Conservation (phyloP, 2,329 filamentous ascomycete genomes). For the Fusarium citri region DNA sequence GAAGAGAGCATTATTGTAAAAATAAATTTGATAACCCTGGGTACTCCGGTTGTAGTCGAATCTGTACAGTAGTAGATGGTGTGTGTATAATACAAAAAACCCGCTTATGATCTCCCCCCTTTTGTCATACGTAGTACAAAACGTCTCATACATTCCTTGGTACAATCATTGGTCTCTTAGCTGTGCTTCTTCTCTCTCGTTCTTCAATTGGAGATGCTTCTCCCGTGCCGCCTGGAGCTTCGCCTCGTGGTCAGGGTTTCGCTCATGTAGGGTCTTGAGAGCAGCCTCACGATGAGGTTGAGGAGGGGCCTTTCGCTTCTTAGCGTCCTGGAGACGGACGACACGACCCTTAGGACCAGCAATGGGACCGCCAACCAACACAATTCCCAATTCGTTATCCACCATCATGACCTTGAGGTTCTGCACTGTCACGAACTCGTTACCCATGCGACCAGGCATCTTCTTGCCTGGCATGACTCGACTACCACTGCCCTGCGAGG, state of each 20-base stretch:
- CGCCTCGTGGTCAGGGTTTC: conserved; percentile 60
- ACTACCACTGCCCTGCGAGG: conserved; percentile 90
- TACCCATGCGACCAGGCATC: conserved; percentile 97
- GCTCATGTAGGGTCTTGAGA: conserved; percentile 57
- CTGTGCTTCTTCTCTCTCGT: conserved; percentile 53
- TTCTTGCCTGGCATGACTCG: conserved; percentile 95
- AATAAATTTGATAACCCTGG: conserved; percentile 38
- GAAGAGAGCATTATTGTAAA: conserved; percentile 12
- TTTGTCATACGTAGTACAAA: conserved; percentile 40
- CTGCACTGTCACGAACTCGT: conserved; percentile 87
- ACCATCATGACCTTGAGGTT: conserved; percentile 91
- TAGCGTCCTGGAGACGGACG: conserved; percentile 88
- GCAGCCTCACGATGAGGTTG: conserved; percentile 62
- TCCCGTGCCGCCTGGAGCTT: conserved; percentile 62
- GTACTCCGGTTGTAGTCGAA: conserved; percentile 46
- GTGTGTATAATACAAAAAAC: conserved; percentile 56
- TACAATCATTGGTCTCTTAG: conserved; percentile 35
- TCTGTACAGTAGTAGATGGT: conserved; percentile 49
- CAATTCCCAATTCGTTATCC: conserved; percentile 85
- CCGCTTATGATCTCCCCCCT: conserved; percentile 47
- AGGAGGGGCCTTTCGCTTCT: conserved; percentile 79
- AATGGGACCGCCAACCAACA: conserved; percentile 88
- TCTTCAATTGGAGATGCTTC: conserved; percentile 66
- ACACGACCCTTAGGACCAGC: conserved; percentile 88
- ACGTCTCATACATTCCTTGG: conserved; percentile 46